phyloP scores from a whole-genome alignment of 2,329 filamentous ascomycete species.

The Pezicula neosporulosa region DNA sequence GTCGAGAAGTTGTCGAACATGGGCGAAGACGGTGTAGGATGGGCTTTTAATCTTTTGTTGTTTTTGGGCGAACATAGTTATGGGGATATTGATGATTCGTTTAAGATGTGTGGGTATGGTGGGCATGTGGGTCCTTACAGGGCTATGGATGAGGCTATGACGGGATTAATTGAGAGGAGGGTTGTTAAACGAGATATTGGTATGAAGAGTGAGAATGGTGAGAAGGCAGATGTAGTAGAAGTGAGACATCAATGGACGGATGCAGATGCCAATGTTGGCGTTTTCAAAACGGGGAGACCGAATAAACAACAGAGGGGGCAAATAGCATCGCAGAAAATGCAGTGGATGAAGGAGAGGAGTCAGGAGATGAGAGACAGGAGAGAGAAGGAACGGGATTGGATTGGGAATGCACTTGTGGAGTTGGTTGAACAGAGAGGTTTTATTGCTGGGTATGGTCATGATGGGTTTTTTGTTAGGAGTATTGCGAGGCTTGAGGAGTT shows the following conservation, averaged over 20 bases:
- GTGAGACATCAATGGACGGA: slow-evolving; percentile 1
- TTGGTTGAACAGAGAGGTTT: background rate
- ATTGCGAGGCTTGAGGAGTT: slow-evolving; percentile 2
- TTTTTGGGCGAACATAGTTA: slow-evolving; percentile 2
- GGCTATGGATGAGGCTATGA: slow-evolving; percentile 1
- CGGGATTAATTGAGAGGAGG: background rate
- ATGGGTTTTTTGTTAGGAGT: slow-evolving; percentile 4
- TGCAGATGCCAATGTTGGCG: slow-evolving; percentile 3
- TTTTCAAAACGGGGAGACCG: slow-evolving; percentile 3
- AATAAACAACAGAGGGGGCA: slow-evolving; percentile 5
- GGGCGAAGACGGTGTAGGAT: background rate
- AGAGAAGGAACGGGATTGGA: background rate
- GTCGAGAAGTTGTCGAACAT: slow-evolving; percentile 1
- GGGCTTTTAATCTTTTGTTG: slow-evolving; percentile 1
- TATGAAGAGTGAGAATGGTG: background rate
- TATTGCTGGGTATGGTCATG: background rate
- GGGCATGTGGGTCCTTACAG: background rate
- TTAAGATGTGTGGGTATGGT: background rate
- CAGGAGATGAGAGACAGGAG: background rate
- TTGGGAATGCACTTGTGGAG: slow-evolving; percentile 1
- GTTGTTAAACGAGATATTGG: background rate
- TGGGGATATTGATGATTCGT: background rate
- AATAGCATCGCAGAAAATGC: background rate
- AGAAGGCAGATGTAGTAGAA: background rate
- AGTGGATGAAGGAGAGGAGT: slow-evolving; percentile 1